A percentile compares a stretch with the other conserved stretches of the same genome.
Conservation (phyloP, 2,329 filamentous ascomycete species). For the Cercospora beticola region DNA sequence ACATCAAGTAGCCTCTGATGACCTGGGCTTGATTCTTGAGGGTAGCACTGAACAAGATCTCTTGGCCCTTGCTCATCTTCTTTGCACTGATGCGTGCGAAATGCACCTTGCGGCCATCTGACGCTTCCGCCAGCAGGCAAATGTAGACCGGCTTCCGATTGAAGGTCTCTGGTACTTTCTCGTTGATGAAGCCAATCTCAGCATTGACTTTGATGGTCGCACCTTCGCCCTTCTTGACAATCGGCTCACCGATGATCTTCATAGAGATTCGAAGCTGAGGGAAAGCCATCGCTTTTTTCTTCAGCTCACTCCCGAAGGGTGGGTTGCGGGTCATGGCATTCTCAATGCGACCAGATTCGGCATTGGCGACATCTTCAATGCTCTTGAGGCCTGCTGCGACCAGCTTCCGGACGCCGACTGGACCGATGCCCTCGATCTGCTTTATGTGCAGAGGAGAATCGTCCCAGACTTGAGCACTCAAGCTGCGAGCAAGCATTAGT, state of each 20-base stretch:
- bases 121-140: constrained; percentile 72
- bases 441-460: constrained; percentile 75
- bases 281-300: constrained; percentile 66
- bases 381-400: constrained; percentile 67
- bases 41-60: constrained; percentile 59
- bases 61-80: constrained; percentile 62
- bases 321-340: constrained; percentile 74
- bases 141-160: constrained; percentile 64
- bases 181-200: constrained; percentile 70
- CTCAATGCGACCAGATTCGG: constrained; percentile 73
- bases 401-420: constrained; percentile 72
- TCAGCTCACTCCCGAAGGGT: constrained; percentile 72
- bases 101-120: constrained; percentile 67
- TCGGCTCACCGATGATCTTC: constrained; percentile 49
- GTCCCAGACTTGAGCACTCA: constrained; percentile 79
- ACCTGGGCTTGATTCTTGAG: constrained; percentile 56
- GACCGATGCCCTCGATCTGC: constrained; percentile 77
- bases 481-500: constrained; percentile 73
- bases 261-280: constrained; percentile 63
- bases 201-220: constrained; percentile 64
- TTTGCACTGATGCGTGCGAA: constrained; percentile 64
- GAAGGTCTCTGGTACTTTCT: constrained; percentile 61
- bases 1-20: constrained; percentile 71
- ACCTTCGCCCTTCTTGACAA: constrained; percentile 41
- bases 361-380: constrained; percentile 66